Evolutionary conservation across 139 green algal genomes (phyloP).

Genomic region (Penium margaritaceum): DNA sequence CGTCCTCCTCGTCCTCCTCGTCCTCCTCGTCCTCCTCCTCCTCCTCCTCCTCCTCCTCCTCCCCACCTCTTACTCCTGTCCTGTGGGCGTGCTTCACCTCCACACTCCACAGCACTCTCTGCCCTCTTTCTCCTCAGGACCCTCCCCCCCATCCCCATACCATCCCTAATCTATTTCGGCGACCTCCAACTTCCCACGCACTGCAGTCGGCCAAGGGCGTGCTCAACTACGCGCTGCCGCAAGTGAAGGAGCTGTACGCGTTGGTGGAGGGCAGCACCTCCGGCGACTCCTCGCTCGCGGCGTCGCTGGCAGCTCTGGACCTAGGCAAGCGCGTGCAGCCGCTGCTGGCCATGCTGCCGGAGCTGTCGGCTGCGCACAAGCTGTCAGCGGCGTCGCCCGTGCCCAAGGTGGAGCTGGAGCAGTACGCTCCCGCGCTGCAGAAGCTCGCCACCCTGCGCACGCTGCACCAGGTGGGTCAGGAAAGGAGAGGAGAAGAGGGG

Average conservation of each 20-base stretch:
- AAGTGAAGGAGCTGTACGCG: conserved; percentile 65
- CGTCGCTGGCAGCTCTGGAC: no score
- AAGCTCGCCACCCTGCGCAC: conserved; percentile 73
- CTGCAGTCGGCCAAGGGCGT: conserved; percentile 62
- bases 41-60: neutral
- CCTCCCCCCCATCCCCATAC: neutral
- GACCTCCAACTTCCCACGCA: neutral
- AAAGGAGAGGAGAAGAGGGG: neutral
- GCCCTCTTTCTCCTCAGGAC: neutral
- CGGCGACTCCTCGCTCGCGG: no score
- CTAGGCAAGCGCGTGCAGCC: conserved; percentile 71
- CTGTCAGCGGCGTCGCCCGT: conserved; percentile 58
- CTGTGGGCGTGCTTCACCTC: neutral
- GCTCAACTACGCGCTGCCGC: conserved; percentile 63
- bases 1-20: no score
- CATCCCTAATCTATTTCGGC: neutral
- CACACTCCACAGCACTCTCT: neutral
- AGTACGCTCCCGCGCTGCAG: conserved; percentile 41
- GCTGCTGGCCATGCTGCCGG: conserved; percentile 64
- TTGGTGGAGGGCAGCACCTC: conserved; percentile 83
- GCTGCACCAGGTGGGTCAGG: conserved; percentile 75
- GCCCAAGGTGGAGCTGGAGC: conserved; percentile 53
- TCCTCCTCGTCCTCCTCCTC: neutral
- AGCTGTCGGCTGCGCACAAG: conserved; percentile 21
- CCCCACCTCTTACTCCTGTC: neutral